Conservation (phyloP, 805 yeast species). For the Kodamaea restingae region DNA sequence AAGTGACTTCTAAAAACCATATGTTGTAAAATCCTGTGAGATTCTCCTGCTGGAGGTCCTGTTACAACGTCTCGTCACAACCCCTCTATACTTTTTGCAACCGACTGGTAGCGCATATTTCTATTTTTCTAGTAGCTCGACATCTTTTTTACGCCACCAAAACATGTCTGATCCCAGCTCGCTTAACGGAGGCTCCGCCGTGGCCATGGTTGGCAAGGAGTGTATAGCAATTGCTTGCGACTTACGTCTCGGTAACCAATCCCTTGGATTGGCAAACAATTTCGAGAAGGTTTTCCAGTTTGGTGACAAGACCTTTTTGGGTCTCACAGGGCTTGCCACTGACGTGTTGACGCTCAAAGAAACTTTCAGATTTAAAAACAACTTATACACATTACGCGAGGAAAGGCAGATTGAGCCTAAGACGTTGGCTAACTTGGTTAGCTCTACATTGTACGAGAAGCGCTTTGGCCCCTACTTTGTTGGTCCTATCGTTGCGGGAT, state of each 20-base stretch:
- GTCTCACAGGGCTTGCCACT: constrained; percentile 91
- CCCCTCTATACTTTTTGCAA: too few species aligned
- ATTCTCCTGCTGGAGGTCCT: too few species aligned
- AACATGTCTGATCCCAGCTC: constrained; percentile 76
- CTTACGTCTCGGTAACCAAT: constrained; percentile 88
- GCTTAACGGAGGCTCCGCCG: constrained; percentile 90
- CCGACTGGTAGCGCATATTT: not conserved
- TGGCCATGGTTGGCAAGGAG: constrained; percentile 98
- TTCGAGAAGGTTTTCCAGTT: constrained; percentile 88
- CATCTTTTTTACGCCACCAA: constrained; percentile 5
- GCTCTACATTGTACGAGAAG: constrained; percentile 82
- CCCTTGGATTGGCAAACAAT: constrained; percentile 85
- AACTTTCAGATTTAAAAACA: constrained; percentile 77
- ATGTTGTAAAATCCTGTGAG: too few species aligned
- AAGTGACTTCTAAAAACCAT: too few species aligned
- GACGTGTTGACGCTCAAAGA: constrained; percentile 87
- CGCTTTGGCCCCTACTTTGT: constrained; percentile 96
- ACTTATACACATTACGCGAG: constrained; percentile 84
- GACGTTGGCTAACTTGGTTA: constrained; percentile 87
- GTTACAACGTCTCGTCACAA: too few species aligned
- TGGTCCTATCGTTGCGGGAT: constrained; percentile 95
- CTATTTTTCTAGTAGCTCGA: not conserved
- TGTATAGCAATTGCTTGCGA: constrained; percentile 98
- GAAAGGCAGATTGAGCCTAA: constrained; percentile 91
- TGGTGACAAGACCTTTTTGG: constrained; percentile 78